Evolutionary conservation across 306 rosid genomes (phyloP), one percentile per base, ranked within the genome.

Genomic region (Medicago truncatula): DNA sequence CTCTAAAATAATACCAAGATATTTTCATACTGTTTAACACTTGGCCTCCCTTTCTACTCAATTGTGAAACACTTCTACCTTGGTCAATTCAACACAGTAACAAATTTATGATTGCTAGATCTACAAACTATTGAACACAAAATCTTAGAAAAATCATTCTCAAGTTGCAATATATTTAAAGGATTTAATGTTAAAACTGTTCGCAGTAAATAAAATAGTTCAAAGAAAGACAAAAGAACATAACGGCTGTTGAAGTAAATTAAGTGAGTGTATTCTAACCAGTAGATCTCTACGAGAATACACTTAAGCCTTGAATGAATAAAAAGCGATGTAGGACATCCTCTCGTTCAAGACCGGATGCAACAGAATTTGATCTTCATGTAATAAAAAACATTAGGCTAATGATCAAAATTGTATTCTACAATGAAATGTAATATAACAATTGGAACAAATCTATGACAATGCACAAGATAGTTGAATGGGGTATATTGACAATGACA

Each of bases 361-460:
- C 91, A 87, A 40, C 94, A 93, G 75, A 89, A 93, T 66, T 90
- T 90, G 83, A 92, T 86, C 80, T 82, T 89, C 77, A 61, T 86
- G 73, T 36, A 39, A 43, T 68, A n/a, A 13, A 72, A n/a, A 31
- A 62, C 34, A 28, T 39, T 56, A 61, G 67, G 14, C 25, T 56
- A 17, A 28, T 34, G 14, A 65, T 25, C 7, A 49, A 68, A 54
- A 70, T 36, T 15, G 14, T 20, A 20, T 23, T 14, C 67, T 16
- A 39, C 74, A 74, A 46, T 20, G 34, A 38, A 28, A 70, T 41
- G 67, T 10, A 71, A 12, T 38, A 77, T 56, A 77, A 54, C 52
- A 68, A 69, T n/a, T 41, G 10, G 54, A 46, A 56, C 52, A 46
- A 57, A 69, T 52, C 75, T 44, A 25, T 38, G 79, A 56, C 59